Evolutionary conservation across 805 yeast genomes (phyloP).

Genomic region (Saccharomyces paradoxus): DNA sequence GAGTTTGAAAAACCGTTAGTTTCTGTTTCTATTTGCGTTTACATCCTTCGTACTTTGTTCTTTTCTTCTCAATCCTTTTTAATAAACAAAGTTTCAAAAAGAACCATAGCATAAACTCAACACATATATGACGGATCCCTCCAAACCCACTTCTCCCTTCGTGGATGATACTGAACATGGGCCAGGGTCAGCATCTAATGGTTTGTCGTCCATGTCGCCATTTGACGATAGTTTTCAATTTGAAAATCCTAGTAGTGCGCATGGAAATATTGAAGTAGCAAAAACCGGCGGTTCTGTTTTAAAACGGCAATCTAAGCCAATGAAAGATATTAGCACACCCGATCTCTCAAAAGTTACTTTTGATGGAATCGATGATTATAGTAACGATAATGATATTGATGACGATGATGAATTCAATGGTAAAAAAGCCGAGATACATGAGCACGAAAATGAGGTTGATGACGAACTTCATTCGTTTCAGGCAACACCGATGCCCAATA

Average conservation of each 20-base stretch:
- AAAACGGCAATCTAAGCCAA: slow-evolving; percentile 8
- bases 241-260: slow-evolving; percentile 8
- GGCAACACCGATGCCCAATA: slow-evolving; percentile 19
- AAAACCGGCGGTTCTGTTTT: slow-evolving; percentile 12
- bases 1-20: background rate
- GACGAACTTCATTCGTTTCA: slow-evolving; percentile 20
- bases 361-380: slow-evolving; percentile 3
- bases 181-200: background rate
- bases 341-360: background rate
- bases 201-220: slow-evolving; percentile 14
- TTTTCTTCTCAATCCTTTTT: background rate
- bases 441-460: slow-evolving; percentile 7
- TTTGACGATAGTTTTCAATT: slow-evolving; percentile 25
- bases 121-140: background rate
- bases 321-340: slow-evolving; percentile 3
- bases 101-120: background rate
- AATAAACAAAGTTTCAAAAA: background rate
- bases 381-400: slow-evolving; percentile 10
- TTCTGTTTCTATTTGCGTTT: background rate
- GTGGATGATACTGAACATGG: background rate
- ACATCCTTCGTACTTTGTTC: background rate
- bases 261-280: slow-evolving; percentile 1
- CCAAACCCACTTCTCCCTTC: slow-evolving; percentile 1
- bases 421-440: background rate
- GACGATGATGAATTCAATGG: slow-evolving; percentile 1